Conservation (phyloP, 139 green algal genomes). For the Asterochloris sp. region DNA sequence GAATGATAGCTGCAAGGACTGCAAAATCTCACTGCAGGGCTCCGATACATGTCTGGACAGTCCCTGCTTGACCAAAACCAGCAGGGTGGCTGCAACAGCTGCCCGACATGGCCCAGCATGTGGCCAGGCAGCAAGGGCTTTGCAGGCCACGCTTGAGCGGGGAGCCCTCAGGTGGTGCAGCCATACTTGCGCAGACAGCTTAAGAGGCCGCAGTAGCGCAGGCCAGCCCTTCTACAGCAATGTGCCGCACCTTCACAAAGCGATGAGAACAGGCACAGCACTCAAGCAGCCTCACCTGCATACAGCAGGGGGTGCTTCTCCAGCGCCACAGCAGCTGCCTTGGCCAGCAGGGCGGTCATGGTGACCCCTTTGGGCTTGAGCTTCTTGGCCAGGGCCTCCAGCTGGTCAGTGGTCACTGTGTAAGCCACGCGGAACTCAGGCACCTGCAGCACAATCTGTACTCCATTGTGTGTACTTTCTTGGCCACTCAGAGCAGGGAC, state of each 20-base stretch:
- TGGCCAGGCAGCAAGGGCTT: too few species aligned
- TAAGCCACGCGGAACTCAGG: constrained; percentile 93
- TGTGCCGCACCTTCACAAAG: background rate
- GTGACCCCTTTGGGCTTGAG: constrained; percentile 98
- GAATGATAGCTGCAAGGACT: too few species aligned
- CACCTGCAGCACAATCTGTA: constrained; percentile 48
- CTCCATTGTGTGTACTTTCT: too few species aligned
- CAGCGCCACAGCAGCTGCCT: constrained; percentile 88
- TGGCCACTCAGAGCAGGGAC: too few species aligned
- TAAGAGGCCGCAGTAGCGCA: background rate
- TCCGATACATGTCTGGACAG: background rate
- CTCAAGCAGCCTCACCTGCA: constrained; percentile 46
- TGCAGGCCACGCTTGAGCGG: too few species aligned
- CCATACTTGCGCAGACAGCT: background rate
- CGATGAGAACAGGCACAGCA: too few species aligned
- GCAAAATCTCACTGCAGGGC: too few species aligned
- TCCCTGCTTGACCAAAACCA: background rate
- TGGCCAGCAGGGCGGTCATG: constrained; percentile 96
- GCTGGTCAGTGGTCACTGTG: constrained; percentile 87
- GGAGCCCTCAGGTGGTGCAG: too few species aligned
- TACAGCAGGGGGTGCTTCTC: constrained; percentile 89
- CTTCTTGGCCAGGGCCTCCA: constrained; percentile 94
- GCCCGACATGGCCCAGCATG: too few species aligned
- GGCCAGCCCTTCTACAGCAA: background rate
- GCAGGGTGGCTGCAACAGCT: background rate